Evolutionary conservation across 2,329 filamentous ascomycete species (phyloP), one percentile per base, ranked within the genome.

Genomic region (Stachybotrys echinatus): DNA sequence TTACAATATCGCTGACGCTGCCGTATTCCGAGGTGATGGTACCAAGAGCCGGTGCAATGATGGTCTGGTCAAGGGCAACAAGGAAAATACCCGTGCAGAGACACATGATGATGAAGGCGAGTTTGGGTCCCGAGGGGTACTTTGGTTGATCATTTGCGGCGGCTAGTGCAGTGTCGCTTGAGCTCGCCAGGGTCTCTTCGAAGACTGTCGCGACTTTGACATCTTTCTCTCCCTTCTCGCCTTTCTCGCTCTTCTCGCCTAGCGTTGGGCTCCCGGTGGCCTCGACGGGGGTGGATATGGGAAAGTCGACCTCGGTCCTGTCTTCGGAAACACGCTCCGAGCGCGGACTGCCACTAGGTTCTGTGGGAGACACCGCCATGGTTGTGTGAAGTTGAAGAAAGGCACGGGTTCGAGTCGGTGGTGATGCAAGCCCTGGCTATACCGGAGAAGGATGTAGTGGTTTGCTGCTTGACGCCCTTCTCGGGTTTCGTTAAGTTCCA

Each of bases 41-140:
- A 19, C 75, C 74, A 18, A 79, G 68, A 1, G 76, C 76, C 14
- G 76, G 76, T 6, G 74, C 74, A 52, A 78, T 75, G 52, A 77
- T 77, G 44, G 75, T 77, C 63, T 76, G 74, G 53, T 78, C 74
- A 12, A 77, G 66, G 3, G 75, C 74, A 42, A 78, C 73, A 38
- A 77, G 68, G 59, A 78, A 77, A 50, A 77, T 65, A 50, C 71
- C 63, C 14, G 77, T 60, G 51, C 72, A 74, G 49, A 77, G 68
- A 4, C 73, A 72, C 5, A 55, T 44, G 51, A 77, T 68, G 48
- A 77, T 71, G 42, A 75, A 61, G 18, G 62, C 22, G 5, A 74
- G 65, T 55, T 66, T 72, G 20, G 66, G 46, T 39, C 69, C 70
- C 20, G 59, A 56, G 1, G 74, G 74, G 55, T 77, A 76, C 4